phyloP scores from a whole-genome alignment of 2,329 filamentous ascomycete species.

The Trichoderma hamatum region DNA sequence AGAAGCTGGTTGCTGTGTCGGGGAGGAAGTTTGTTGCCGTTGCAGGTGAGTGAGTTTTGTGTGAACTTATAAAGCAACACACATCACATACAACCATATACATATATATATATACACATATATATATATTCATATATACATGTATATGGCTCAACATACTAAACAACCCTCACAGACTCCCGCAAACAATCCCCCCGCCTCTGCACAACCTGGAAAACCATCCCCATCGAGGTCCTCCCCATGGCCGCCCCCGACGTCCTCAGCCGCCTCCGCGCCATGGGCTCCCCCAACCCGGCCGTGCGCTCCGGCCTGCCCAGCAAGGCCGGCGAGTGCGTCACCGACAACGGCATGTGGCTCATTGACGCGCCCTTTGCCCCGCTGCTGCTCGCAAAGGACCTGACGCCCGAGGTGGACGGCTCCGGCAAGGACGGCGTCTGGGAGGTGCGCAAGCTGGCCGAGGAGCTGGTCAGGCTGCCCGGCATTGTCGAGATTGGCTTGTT shows the following conservation, averaged over 20 bases:
- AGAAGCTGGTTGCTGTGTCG: conserved; percentile 89
- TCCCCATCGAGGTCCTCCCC: conserved; percentile 93
- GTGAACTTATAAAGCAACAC: background rate
- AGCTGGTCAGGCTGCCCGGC: conserved; percentile 80
- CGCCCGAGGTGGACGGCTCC: conserved; percentile 53
- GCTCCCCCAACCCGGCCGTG: conserved; percentile 70
- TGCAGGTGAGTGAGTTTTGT: conserved; percentile 65
- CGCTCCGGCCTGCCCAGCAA: conserved; percentile 75
- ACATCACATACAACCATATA: background rate
- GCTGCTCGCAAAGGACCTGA: conserved; percentile 60
- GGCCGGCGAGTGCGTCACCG: conserved; percentile 72
- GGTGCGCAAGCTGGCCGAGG: conserved; percentile 71
- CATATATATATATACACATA: background rate
- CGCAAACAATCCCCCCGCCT: conserved; percentile 83
- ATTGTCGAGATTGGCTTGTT: conserved; percentile 94
- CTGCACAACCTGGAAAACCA: conserved; percentile 74
- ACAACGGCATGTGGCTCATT: conserved; percentile 73
- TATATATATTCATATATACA: background rate
- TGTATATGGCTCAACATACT: background rate
- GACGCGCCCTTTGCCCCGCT: conserved; percentile 86
- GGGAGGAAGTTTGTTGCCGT: conserved; percentile 87
- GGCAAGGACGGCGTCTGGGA: conserved; percentile 70
- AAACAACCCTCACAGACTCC: conserved; percentile 62
- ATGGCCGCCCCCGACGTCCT: conserved; percentile 79
- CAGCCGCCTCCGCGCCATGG: conserved; percentile 70